Evolutionary conservation across 2,329 filamentous ascomycete species (phyloP).

Genomic region (Cladophialophora bantiana): DNA sequence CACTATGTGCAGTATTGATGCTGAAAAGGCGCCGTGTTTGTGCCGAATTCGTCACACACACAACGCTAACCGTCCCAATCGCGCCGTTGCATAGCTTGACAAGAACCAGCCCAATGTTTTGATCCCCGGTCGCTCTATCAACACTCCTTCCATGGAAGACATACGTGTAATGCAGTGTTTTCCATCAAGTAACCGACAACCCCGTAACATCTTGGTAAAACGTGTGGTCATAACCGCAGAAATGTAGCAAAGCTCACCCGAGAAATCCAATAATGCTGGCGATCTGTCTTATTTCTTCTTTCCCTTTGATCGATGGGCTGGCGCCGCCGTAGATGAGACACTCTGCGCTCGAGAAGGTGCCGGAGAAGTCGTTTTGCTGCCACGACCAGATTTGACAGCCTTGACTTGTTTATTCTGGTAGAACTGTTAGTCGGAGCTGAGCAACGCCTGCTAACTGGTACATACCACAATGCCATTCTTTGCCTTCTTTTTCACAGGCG

Average conservation of each 20-base stretch:
- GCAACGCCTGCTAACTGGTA: not conserved
- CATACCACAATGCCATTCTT: slow-evolving; percentile 80
- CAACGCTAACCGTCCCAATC: not conserved
- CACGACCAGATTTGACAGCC: slow-evolving; percentile 72
- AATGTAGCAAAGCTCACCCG: not conserved
- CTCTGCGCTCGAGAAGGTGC: slow-evolving; percentile 86
- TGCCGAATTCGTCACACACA: slow-evolving; percentile 1
- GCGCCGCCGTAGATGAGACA: slow-evolving; percentile 73
- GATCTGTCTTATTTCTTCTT: slow-evolving; percentile 54
- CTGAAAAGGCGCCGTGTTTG: not conserved
- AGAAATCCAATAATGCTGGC: not conserved
- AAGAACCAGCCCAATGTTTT: not conserved
- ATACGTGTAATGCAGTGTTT: slow-evolving; percentile 3
- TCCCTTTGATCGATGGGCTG: slow-evolving; percentile 56
- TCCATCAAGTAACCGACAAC: not conserved
- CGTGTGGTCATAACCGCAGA: slow-evolving; percentile 17
- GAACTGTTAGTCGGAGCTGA: slow-evolving; percentile 13
- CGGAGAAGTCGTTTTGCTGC: slow-evolving; percentile 66
- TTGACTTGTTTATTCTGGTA: slow-evolving; percentile 90
- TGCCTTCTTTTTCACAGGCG: slow-evolving; percentile 91
- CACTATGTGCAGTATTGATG: not conserved
- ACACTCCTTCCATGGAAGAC: not conserved
- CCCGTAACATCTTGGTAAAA: slow-evolving; percentile 2
- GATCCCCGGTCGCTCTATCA: not conserved
- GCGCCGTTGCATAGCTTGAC: not conserved